Percentiles rank a stretch among this genome's conserved stretches.
Conservation (phyloP, 73 alveolate genomes). For the Tetrahymena thermophila region DNA sequence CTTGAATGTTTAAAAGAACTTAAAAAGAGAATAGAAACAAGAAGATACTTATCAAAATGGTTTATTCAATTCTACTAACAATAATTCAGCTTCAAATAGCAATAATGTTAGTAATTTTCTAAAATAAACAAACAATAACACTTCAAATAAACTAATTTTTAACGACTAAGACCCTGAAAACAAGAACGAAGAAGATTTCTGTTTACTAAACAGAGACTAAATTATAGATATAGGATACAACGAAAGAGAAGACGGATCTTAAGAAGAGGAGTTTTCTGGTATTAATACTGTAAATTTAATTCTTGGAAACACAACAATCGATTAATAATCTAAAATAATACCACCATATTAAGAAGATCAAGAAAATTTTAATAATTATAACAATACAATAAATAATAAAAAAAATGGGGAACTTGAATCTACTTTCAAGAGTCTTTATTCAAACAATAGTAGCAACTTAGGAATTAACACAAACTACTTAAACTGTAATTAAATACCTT, state of each 20-base stretch:
- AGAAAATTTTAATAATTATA: not conserved
- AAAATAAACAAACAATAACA: not conserved
- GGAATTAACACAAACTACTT: not conserved
- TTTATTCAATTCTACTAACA: not conserved
- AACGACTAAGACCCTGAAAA: constrained; percentile 1
- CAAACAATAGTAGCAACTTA: not conserved
- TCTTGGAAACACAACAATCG: constrained; percentile 91
- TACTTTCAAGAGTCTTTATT: not conserved
- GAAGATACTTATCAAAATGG: not conserved
- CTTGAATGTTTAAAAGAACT: constrained; percentile 62
- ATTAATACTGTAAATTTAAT: constrained; percentile 87
- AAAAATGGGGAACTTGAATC: not conserved
- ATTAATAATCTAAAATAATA: constrained; percentile 33
- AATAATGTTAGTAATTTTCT: not conserved
- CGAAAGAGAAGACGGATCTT: constrained; percentile 49
- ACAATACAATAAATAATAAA: not conserved
- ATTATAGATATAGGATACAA: constrained; percentile 63
- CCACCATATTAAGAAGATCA: not conserved
- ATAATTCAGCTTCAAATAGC: not conserved
- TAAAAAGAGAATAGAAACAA: constrained; percentile 43
- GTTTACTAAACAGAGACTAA: constrained; percentile 42
- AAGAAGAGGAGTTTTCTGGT: not conserved
- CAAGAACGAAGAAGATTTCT: constrained; percentile 50
- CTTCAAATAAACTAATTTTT: not conserved
- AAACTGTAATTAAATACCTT: not conserved